Evolutionary conservation across 2,329 filamentous ascomycete species (phyloP), one percentile per base, ranked within the genome.

Genomic region (Aspergillus sp.): DNA sequence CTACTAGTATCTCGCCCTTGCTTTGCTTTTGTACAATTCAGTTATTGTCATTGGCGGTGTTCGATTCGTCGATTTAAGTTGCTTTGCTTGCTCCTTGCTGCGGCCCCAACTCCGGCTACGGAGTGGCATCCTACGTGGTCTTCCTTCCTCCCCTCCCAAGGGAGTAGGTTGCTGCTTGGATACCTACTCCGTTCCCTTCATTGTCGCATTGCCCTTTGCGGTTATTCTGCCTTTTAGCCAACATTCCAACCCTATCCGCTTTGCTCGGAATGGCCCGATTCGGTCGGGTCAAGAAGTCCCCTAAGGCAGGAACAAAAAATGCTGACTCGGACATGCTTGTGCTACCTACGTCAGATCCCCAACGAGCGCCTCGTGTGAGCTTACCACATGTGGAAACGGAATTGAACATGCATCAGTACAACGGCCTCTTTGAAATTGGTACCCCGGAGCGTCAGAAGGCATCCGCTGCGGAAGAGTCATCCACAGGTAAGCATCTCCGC

Each of bases 401-500:
- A 56, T 64, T 79, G 67, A 78, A 78, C 65, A 79, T 79, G 76
- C 73, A 78, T 68, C 75, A 77, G 62, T 68, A 72, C 63, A 77
- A 74, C 66, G 71, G 74, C 58, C 65, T 77, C 41, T 76, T 76
- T 59, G 75, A 76, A 44, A 65, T 59, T 42, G 59, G 64, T 36
- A 62, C 64, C n/a, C 49, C 70, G 1, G 71, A 73, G 50, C 65
- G 59, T 30, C 67, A 65, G 32, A 69, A 71, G 50, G 67, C 68
- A 36, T 57, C 67, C 6, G 58, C 59, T 30, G 58, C 60, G 25
- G 54, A 64, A 27, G 64, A 68, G 30, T 62, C 62, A n/a, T 61
- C 67, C 49, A 61, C 61, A 64, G 72, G 72, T 73, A 41, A 54
- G 72, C 66, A 5, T 27, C 39, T 55, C 39, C n/a, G 27, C 15